Base-by-base conservation (phyloP, 768 basidiomycete species). In the Calocera cornea region DNA sequence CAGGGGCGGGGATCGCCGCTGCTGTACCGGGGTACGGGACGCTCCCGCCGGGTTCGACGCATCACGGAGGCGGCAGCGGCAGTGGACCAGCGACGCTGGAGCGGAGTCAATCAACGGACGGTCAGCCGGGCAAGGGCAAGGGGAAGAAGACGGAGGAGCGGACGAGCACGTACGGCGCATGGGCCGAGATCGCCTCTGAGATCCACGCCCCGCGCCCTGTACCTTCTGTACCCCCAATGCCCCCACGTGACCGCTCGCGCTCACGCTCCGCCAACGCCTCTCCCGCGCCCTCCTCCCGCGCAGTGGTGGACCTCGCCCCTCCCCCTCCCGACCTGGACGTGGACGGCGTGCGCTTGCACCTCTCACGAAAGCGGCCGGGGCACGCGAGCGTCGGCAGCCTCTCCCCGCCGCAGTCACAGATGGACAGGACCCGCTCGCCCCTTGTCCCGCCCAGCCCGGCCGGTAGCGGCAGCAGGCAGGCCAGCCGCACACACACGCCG, bases 401-500 rank as follows among this genome's bases (percentile, higher is more conserved):
- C 24, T 60, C 54, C 14, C 54, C 54, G 22, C 54, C 54, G 27
- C 54, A 60, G 31, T 5, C 19, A 31, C 19, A 31, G 27, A 27
- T 16, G 7, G 27, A 2, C 14, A 5, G 54, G 14, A 33, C 54
- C 24, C 64, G 10, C 7, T 41, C 2, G 68, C 65, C 34, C 67
- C 66, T 36, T 65, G 70, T 3, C 34, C 67, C 8, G 64, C 67
- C 2, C 22, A 67, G 64, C 54, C 44, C 16, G 24, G 54, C 14
- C 12, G 14, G 49, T 50, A n/a, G 17, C 31, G 31, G 16, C 31
- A 12, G 2, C 66, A 40, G n/a, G 68, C 2, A 3, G 40, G 14
- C 64, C 36, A 41, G 27, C 44, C 27, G 5, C 34, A 1, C 19
- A 60, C 50, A 69, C 74, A 14, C 74, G 76, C 36, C 47, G 71